Evolutionary conservation across 768 basidiomycete species (phyloP).

Genomic region (Agrocybe praecox): DNA sequence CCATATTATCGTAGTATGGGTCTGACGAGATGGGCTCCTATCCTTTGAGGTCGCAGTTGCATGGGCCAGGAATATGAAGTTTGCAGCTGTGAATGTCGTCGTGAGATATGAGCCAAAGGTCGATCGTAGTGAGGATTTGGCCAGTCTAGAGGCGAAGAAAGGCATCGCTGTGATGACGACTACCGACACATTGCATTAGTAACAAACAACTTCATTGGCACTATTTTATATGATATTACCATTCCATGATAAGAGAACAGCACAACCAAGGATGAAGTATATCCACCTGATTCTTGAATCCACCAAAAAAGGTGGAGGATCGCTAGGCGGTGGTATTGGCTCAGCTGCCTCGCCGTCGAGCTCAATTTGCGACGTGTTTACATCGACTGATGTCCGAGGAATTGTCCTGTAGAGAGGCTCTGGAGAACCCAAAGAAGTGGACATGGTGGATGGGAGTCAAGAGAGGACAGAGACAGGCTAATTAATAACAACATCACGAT

Average conservation of each 20-base stretch:
- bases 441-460: slow-evolving; percentile 21
- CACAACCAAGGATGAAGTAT: slow-evolving; percentile 75
- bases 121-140: slow-evolving; percentile 53
- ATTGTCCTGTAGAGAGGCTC: slow-evolving; percentile 46
- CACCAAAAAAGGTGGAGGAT: slow-evolving; percentile 29
- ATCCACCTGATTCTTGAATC: slow-evolving; percentile 59
- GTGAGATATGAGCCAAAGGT: slow-evolving; percentile 72
- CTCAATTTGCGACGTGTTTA: slow-evolving; percentile 29
- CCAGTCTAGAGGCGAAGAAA: slow-evolving; percentile 75
- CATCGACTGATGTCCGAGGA: slow-evolving; percentile 30
- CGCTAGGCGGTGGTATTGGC: slow-evolving; percentile 21
- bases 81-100: slow-evolving; percentile 61
- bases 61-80: slow-evolving; percentile 73
- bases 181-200: slow-evolving; percentile 27
- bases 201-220: neutral
- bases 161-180: slow-evolving; percentile 87
- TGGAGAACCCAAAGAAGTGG: slow-evolving; percentile 29
- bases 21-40: slow-evolving; percentile 59
- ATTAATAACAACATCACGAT: too few species aligned
- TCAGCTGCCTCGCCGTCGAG: slow-evolving; percentile 28
- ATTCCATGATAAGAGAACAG: slow-evolving; percentile 87
- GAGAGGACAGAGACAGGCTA: neutral
- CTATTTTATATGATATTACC: slow-evolving; percentile 48
- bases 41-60: slow-evolving; percentile 71
- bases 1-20: slow-evolving; percentile 50